phyloP scores from a whole-genome alignment of 2,329 filamentous ascomycete species.

The Fusarium oxysporum region DNA sequence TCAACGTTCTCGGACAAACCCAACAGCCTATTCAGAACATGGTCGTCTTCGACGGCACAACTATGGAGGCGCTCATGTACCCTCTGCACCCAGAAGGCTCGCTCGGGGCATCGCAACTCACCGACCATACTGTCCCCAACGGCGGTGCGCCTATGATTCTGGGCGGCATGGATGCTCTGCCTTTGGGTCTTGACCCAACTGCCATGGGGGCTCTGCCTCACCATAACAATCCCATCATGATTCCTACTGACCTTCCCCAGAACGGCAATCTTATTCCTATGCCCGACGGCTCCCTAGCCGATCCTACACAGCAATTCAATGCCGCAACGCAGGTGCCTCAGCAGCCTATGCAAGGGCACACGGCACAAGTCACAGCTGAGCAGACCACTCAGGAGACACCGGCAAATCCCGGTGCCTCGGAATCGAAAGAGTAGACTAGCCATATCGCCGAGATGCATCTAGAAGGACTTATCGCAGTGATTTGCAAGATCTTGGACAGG shows the following conservation, averaged over 20 bases:
- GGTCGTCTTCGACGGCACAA: constrained; percentile 88
- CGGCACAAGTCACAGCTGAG: constrained; percentile 14
- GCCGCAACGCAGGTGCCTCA: constrained; percentile 4
- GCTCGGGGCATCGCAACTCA: constrained; percentile 63
- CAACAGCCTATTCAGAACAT: constrained; percentile 98
- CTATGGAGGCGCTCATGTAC: constrained; percentile 82
- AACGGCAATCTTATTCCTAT: constrained; percentile 32
- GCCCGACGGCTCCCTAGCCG: constrained; percentile 22
- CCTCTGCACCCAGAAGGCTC: constrained; percentile 78
- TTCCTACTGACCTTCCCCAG: constrained; percentile 32
- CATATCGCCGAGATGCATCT: background rate
- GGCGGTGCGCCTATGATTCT: constrained; percentile 42
- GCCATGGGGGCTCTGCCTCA: constrained; percentile 42
- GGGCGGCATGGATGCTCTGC: constrained; percentile 37
- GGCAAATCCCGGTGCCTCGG: constrained; percentile 11
- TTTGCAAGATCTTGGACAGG: constrained; percentile 6
- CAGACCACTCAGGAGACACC: constrained; percentile 21
- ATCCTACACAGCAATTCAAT: constrained; percentile 29
- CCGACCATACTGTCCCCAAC: constrained; percentile 41
- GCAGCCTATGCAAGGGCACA: constrained; percentile 14
- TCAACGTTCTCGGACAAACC: constrained; percentile 90
- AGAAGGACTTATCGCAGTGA: background rate
- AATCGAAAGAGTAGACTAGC: constrained; percentile 4
- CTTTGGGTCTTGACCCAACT: constrained; percentile 42
- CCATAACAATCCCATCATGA: constrained; percentile 42